Percentiles rank a stretch among this genome's conserved stretches.
These are phyloP conservation scores for Phytophthora boehmeriae DNA, from an alignment of 352 stramenopile genomes.

Conservation along the genomic window DNA sequence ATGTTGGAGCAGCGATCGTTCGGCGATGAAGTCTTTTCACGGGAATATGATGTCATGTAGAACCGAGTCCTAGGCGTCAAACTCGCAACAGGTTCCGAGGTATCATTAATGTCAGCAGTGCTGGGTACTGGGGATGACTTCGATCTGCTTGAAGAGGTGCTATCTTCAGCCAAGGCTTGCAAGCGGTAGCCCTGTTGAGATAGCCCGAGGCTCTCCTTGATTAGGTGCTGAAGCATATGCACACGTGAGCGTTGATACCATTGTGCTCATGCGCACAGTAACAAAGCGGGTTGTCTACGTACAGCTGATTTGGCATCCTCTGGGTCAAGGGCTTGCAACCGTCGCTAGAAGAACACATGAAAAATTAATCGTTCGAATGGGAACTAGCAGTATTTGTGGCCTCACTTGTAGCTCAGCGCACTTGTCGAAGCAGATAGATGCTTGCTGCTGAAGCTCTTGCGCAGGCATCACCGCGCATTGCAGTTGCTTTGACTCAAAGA, in stretches of 20 bases:
- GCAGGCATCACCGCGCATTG: conserved; percentile 33
- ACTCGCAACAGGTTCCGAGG: conserved; percentile 2
- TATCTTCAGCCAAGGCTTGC: conserved; percentile 43
- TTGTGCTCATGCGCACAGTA: not conserved
- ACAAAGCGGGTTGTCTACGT: conserved; percentile 3
- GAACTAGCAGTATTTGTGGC: not conserved
- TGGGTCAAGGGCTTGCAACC: conserved; percentile 21
- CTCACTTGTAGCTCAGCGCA: conserved; percentile 42
- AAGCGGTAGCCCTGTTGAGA: conserved; percentile 64
- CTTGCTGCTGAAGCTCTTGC: conserved; percentile 32
- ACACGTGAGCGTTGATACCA: not conserved
- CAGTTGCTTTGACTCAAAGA: conserved; percentile 36
- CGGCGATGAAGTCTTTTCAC: conserved; percentile 21
- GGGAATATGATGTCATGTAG: conserved; percentile 41
- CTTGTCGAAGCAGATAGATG: conserved; percentile 40
- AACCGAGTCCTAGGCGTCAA: conserved; percentile 38
- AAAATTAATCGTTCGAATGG: not conserved
- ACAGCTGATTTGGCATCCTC: conserved; percentile 23
- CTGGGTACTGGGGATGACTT: conserved; percentile 25
- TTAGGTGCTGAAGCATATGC: conserved; percentile 32
- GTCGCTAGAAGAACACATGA: conserved; percentile 16
- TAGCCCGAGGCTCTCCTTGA: conserved; percentile 44
- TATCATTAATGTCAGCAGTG: conserved; percentile 9
- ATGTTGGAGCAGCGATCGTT: conserved; percentile 25
- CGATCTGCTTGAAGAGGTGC: conserved; percentile 12